Evolutionary conservation across 2,329 filamentous ascomycete genomes (phyloP).

Genomic region (Nemania bipapillata): DNA sequence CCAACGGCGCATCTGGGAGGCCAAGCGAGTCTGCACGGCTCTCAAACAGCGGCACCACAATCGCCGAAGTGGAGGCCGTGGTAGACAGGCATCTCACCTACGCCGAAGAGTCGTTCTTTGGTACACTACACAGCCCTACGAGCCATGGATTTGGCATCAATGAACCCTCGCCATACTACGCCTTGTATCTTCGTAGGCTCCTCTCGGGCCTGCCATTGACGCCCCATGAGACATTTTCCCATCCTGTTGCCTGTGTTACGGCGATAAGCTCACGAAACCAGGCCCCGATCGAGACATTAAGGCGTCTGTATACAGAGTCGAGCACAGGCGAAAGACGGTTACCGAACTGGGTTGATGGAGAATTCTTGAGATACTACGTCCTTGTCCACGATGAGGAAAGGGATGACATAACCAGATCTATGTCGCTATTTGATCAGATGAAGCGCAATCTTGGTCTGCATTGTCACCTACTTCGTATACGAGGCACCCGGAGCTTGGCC

Average conservation of each 20-base stretch:
- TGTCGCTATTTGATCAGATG: slow-evolving; percentile 95
- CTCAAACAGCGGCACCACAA: slow-evolving; percentile 53
- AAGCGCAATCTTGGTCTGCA: slow-evolving; percentile 97
- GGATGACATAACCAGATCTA: slow-evolving; percentile 90
- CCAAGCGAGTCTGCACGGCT: slow-evolving; percentile 35
- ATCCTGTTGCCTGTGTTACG: slow-evolving; percentile 93
- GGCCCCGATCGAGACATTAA: slow-evolving; percentile 85
- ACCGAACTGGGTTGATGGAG: slow-evolving; percentile 87
- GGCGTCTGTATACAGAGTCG: slow-evolving; percentile 85
- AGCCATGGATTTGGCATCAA: slow-evolving; percentile 59
- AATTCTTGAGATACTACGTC: slow-evolving; percentile 95
- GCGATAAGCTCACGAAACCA: slow-evolving; percentile 90
- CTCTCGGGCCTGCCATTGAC: slow-evolving; percentile 81
- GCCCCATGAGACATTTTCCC: slow-evolving; percentile 91
- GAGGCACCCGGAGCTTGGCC: slow-evolving; percentile 84
- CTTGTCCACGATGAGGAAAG: slow-evolving; percentile 95
- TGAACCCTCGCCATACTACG: slow-evolving; percentile 80
- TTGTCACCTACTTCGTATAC: slow-evolving; percentile 87
- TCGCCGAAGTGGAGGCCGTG: slow-evolving; percentile 80
- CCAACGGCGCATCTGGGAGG: slow-evolving; percentile 50
- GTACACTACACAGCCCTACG: slow-evolving; percentile 53
- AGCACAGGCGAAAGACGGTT: slow-evolving; percentile 77
- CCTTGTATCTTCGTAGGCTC: slow-evolving; percentile 83
- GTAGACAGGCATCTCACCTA: slow-evolving; percentile 82
- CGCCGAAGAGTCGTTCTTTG: slow-evolving; percentile 70